phyloP scores from a whole-genome alignment of 2,329 filamentous ascomycete genomes.

The Aaosphaeria pasadenensis region DNA sequence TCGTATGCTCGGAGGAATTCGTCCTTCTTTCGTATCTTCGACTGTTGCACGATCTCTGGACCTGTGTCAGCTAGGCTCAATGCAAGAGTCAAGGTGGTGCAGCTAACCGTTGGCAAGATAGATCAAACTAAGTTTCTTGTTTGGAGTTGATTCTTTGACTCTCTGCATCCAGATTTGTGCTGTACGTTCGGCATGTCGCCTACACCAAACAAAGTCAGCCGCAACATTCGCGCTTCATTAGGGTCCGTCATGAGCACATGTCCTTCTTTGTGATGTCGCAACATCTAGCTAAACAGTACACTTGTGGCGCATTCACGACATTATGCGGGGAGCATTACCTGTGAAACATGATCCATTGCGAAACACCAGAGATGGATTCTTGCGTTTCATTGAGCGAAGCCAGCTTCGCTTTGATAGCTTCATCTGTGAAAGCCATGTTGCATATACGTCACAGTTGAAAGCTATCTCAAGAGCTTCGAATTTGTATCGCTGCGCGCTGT shows the following conservation, averaged over 20 bases:
- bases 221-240: no score
- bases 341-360: constrained; percentile 99
- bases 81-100: constrained; percentile 7
- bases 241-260: background rate
- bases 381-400: constrained; percentile 95
- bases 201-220: constrained; percentile 36
- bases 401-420: constrained; percentile 91
- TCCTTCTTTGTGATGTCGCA: background rate
- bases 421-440: constrained; percentile 89
- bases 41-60: constrained; percentile 91
- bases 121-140: constrained; percentile 84
- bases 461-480: background rate
- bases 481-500: background rate
- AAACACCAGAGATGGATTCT: constrained; percentile 92
- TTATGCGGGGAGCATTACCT: constrained; percentile 55
- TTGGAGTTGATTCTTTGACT: constrained; percentile 79
- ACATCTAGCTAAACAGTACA: background rate
- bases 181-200: constrained; percentile 87
- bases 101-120: constrained; percentile 88
- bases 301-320: background rate
- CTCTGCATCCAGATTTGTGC: constrained; percentile 89
- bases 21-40: constrained; percentile 84
- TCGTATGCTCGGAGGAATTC: constrained; percentile 92
- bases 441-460: constrained; percentile 11
- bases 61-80: constrained; percentile 9